Conservation (phyloP, 176 grass and related monocot species). For the Triticum urartu region DNA sequence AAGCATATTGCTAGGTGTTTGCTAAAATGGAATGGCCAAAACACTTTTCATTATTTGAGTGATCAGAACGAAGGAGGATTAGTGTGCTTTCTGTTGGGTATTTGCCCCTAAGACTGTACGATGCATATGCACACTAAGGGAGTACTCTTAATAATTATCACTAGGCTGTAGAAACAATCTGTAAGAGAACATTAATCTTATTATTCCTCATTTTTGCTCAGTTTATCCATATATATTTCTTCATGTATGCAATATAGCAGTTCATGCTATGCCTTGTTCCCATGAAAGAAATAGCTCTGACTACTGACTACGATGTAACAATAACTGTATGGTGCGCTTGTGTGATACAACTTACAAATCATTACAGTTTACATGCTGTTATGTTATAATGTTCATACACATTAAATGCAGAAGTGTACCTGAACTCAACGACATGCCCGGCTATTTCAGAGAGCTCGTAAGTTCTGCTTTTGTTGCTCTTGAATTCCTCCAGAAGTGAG, state of each 20-base stretch:
- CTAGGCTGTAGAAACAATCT: not conserved
- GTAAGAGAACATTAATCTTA: not conserved
- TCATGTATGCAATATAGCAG: not conserved
- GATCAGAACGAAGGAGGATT: not conserved
- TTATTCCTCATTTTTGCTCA: not conserved
- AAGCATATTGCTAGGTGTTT: not conserved
- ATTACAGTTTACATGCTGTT: not conserved
- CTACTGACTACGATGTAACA: not conserved
- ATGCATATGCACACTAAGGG: not conserved
- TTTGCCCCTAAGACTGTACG: not conserved
- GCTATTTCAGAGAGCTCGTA: constrained; percentile 82
- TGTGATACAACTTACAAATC: not conserved
- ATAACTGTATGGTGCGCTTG: not conserved
- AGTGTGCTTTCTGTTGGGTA: not conserved
- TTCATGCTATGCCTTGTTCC: not conserved
- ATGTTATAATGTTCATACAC: not conserved
- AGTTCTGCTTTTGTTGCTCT: constrained; percentile 87
- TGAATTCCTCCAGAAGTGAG: constrained; percentile 81
- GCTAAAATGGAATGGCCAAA: not conserved
- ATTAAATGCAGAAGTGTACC: constrained; percentile 33
- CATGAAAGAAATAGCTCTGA: not conserved
- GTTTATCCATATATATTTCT: not conserved
- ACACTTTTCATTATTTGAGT: not conserved
- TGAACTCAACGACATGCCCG: constrained; percentile 84
- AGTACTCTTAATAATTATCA: too few species aligned